A percentile compares a stretch with the other conserved stretches of the same genome.
Conservation (phyloP, 208 protist species). For the Leishmania turanica region DNA sequence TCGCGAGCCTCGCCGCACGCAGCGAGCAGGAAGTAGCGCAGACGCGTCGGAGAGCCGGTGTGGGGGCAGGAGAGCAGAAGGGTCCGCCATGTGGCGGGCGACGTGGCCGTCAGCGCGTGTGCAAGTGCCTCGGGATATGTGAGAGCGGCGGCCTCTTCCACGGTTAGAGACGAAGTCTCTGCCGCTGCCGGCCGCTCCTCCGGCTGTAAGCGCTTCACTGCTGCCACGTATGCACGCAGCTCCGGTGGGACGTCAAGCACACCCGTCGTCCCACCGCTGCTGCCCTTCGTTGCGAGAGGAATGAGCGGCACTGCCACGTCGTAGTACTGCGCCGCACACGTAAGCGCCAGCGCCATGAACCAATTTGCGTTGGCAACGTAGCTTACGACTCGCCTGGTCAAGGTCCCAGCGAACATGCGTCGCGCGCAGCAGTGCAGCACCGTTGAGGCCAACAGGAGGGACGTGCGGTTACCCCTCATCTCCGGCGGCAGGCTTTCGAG, state of each 20-base stretch:
- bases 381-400: conserved; percentile 31
- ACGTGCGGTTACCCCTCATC: conserved; percentile 16
- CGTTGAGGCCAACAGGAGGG: conserved; percentile 28
- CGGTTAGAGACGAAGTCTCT: neutral
- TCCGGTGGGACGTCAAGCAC: conserved; percentile 12
- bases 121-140: conserved; percentile 9
- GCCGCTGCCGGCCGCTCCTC: neutral
- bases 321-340: conserved; percentile 34
- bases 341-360: conserved; percentile 29
- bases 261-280: neutral
- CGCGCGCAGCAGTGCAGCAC: conserved; percentile 33
- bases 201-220: neutral
- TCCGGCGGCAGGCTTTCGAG: conserved; percentile 34
- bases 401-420: conserved; percentile 70
- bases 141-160: neutral
- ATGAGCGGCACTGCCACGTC: conserved; percentile 35
- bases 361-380: conserved; percentile 14
- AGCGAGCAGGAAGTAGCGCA: conserved; percentile 16
- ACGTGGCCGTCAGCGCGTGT: conserved; percentile 9
- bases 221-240: conserved; percentile 3
- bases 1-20: neutral
- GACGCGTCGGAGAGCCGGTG: neutral
- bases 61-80: conserved; percentile 13
- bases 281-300: neutral
- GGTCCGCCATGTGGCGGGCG: conserved; percentile 8